Evolutionary conservation across 345 rosid genomes (phyloP).

Genomic region (Zanthoxylum bungeanum): DNA sequence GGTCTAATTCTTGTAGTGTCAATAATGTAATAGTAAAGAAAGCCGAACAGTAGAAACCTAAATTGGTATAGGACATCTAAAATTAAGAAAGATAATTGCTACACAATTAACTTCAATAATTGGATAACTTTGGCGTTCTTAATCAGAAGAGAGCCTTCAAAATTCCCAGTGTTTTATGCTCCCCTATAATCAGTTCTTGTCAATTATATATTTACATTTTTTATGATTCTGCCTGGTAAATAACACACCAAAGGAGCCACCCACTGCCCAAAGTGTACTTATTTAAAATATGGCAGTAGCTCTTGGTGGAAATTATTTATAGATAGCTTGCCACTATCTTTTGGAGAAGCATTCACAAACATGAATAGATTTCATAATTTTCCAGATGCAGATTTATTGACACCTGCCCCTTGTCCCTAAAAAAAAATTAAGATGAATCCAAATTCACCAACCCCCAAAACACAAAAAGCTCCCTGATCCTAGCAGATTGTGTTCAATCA

Average conservation of each 20-base stretch:
- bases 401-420: background rate
- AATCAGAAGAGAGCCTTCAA: too few species aligned
- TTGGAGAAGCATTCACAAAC: constrained; percentile 12
- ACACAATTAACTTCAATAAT: background rate
- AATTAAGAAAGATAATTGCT: background rate
- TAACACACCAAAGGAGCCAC: background rate
- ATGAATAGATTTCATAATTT: constrained; percentile 11
- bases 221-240: background rate
- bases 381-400: background rate
- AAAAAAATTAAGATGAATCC: background rate
- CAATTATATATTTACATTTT: too few species aligned
- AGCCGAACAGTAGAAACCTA: background rate
- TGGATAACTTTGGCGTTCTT: background rate
- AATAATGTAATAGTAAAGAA: background rate
- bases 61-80: background rate
- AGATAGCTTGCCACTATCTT: constrained; percentile 19
- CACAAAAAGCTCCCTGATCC: constrained; percentile 36
- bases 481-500: background rate
- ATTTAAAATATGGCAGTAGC: background rate
- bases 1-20: too few species aligned
- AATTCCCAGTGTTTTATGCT: background rate
- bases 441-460: constrained; percentile 15
- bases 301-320: constrained; percentile 8
- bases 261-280: background rate
- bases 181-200: too few species aligned